phyloP scores from a whole-genome alignment of 2,329 filamentous ascomycete genomes.

The Exophiala sp. region DNA sequence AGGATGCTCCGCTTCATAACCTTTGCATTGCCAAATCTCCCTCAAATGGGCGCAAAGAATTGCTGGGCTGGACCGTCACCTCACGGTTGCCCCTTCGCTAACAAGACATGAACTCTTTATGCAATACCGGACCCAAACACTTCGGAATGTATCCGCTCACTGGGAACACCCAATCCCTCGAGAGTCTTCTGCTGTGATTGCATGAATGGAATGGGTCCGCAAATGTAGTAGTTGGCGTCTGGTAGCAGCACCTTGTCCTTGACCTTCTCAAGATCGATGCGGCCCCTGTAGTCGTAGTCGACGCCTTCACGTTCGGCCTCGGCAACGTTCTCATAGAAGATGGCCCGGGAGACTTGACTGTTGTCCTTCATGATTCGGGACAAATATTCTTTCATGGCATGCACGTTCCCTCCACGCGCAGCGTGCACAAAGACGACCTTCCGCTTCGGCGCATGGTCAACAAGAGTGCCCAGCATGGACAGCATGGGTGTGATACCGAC shows the following conservation, averaged over 20 bases:
- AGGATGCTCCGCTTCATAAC: no score
- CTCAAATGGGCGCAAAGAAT: no score
- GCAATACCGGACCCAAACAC: slow-evolving; percentile 26
- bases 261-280: slow-evolving; percentile 57
- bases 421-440: slow-evolving; percentile 27
- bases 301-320: slow-evolving; percentile 48
- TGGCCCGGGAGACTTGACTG: slow-evolving; percentile 11
- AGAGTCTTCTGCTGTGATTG: slow-evolving; percentile 26
- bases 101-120: slow-evolving; percentile 1
- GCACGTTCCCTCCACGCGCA: slow-evolving; percentile 22
- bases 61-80: no score
- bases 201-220: slow-evolving; percentile 71
- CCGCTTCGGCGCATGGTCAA: slow-evolving; percentile 7
- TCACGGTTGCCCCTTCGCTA: no score
- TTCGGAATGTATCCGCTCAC: slow-evolving; percentile 30
- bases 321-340: slow-evolving; percentile 14
- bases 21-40: no score
- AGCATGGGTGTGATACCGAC: slow-evolving; percentile 60
- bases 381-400: slow-evolving; percentile 26
- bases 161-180: slow-evolving; percentile 26
- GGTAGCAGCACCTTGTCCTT: slow-evolving; percentile 51
- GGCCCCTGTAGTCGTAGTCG: slow-evolving; percentile 59
- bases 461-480: slow-evolving; percentile 55
- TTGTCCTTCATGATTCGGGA: slow-evolving; percentile 17
- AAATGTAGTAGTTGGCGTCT: slow-evolving; percentile 65